A percentile compares a stretch with the other conserved stretches of the same genome.
Evolutionary conservation across 2,329 filamentous ascomycete genomes (phyloP).

Genomic region (Trichoderma endophyticum): DNA sequence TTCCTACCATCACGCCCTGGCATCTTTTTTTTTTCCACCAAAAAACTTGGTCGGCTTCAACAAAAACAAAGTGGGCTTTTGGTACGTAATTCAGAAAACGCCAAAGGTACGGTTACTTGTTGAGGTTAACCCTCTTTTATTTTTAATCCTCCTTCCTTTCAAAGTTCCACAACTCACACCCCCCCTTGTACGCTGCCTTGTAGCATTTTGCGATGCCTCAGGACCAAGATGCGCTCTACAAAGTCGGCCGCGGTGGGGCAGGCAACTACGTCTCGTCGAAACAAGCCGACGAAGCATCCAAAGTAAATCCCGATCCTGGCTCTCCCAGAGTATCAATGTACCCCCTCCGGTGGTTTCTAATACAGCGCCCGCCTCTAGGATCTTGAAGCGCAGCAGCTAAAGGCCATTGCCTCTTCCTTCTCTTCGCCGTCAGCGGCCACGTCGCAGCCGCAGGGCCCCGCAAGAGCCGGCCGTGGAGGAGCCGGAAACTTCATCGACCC

Average conservation of each 20-base stretch:
- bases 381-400: slow-evolving; percentile 37
- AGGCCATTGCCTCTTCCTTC: slow-evolving; percentile 29
- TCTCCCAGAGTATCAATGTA: no score
- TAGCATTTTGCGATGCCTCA: slow-evolving; percentile 12
- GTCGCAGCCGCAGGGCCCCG: slow-evolving; percentile 33
- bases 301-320: slow-evolving; percentile 18
- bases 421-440: slow-evolving; percentile 23
- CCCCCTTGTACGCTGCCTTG: not conserved
- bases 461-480: slow-evolving; percentile 55
- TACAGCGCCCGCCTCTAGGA: slow-evolving; percentile 28
- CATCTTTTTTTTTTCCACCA: not conserved
- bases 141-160: not conserved
- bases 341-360: not conserved
- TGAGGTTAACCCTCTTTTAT: not conserved
- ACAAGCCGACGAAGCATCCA: slow-evolving; percentile 46
- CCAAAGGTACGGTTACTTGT: not conserved
- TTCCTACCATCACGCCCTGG: not conserved
- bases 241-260: slow-evolving; percentile 59
- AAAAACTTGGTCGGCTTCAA: not conserved
- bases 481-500: slow-evolving; percentile 57
- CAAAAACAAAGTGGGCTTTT: not conserved
- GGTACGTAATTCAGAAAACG: not conserved
- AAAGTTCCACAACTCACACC: not conserved
- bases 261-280: slow-evolving; percentile 59
- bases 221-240: slow-evolving; percentile 45